A percentile compares a stretch with the other conserved stretches of the same genome.
These are phyloP conservation scores for Hypoxylon perforatum DNA, from an alignment of 495 filamentous ascomycete genomes.

Conservation along the genomic window DNA sequence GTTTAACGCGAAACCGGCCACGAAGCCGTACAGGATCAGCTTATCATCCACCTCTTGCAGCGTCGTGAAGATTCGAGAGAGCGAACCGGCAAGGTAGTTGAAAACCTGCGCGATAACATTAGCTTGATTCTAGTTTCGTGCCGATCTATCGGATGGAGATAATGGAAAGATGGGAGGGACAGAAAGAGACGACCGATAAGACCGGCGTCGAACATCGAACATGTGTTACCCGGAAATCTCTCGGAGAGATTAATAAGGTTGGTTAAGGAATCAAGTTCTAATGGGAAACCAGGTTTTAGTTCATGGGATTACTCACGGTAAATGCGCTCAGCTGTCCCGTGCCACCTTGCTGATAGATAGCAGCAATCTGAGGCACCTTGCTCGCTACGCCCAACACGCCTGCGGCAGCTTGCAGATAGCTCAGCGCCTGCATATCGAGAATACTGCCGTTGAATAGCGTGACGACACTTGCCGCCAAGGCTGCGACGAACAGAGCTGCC, in stretches of 20 bases:
- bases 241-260: background rate
- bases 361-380: conserved; percentile 91
- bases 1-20: conserved; percentile 90
- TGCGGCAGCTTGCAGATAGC: conserved; percentile 84
- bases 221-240: background rate
- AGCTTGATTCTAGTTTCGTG: conserved; percentile 22
- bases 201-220: background rate
- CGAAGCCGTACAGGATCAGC: conserved; percentile 91
- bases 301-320: conserved; percentile 70
- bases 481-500: conserved; percentile 80
- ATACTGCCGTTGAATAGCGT: conserved; percentile 75
- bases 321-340: conserved; percentile 97
- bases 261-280: no score
- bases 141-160: background rate
- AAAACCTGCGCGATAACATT: conserved; percentile 74
- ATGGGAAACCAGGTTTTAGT: background rate
- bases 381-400: conserved; percentile 84
- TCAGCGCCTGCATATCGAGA: conserved; percentile 73
- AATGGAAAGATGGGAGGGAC: background rate
- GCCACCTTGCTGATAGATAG: conserved; percentile 83
- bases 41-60: conserved; percentile 95
- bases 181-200: background rate
- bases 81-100: conserved; percentile 92
- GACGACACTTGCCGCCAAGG: conserved; percentile 72
- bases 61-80: conserved; percentile 96